These are phyloP conservation scores for Tuber aestivum DNA, from an alignment of 495 filamentous ascomycete species.

Conservation along the genomic window DNA sequence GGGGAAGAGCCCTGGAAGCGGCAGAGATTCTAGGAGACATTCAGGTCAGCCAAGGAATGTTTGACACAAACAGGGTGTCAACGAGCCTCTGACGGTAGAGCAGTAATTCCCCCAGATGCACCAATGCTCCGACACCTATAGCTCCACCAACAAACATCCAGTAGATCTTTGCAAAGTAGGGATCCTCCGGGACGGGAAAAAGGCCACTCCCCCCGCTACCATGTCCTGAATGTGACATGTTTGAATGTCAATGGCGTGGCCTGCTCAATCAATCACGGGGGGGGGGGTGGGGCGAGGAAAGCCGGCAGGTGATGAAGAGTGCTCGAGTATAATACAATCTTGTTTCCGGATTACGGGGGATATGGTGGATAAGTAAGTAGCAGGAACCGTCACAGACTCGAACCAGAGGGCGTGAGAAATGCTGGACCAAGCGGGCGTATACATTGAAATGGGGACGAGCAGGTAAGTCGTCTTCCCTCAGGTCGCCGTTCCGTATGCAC, in stretches of 20 bases:
- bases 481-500: neutral
- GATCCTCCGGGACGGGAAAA: constrained; percentile 25
- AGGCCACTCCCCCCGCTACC: constrained; percentile 9
- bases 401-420: neutral
- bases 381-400: neutral
- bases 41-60: constrained; percentile 10
- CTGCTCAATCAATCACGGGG: neutral
- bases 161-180: constrained; percentile 53
- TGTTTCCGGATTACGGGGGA: neutral
- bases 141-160: constrained; percentile 57
- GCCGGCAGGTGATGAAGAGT: neutral
- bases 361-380: neutral
- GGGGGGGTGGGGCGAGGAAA: neutral
- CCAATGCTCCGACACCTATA: constrained; percentile 50
- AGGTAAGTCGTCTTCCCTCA: neutral
- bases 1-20: constrained; percentile 44
- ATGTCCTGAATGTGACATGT: constrained; percentile 26
- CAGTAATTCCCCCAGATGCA: constrained; percentile 49
- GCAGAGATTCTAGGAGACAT: constrained; percentile 42
- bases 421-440: neutral
- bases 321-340: neutral
- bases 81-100: constrained; percentile 51
- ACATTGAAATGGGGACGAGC: neutral
- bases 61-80: neutral
- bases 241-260: neutral